Evolutionary conservation across 805 yeast species (phyloP), one percentile per base, ranked within the genome.

Genomic region (Candida koratica): DNA sequence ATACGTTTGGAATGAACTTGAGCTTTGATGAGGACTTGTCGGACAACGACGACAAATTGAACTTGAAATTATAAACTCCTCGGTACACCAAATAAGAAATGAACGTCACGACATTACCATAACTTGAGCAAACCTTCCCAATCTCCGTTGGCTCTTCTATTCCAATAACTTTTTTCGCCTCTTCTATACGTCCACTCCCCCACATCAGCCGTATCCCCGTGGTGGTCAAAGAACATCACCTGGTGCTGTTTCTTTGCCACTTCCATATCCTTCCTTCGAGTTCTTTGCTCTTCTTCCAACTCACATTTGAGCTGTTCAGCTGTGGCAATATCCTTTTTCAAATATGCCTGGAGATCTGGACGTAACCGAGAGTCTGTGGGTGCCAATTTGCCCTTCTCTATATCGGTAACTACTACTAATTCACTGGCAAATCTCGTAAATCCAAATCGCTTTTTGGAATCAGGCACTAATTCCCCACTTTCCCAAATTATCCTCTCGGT

Each of bases 291-390:
- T 50, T 82, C 85, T 54, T 93, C 98, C 13, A 89, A 63, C 24
- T 69, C 61, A 25, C 77, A 55, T 54, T 93, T 93, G 43, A 76
- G 45, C 1, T 44, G 48, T 54, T 90, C 97, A 0, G 97, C 96
- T 36, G 67, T 59, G 14, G 77, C 85, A 8, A 81, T 61, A 15
- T 77, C 64, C 2, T 88, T 93, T 12, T 71, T 54, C 52, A 86
- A 95, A 48, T 86, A 87, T 2, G 66, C 58, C 28, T 74, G 64
- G 52, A 87, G 77, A 56, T 93, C 98, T 0, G 97, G 97, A 52
- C 98, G 74, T 29, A 79, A 59, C 52, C 98, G 75, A 6, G 96
- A 84, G 56, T 93, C 98, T 0, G 93, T 85, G 3, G 89, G 89
- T 5, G 97, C 82, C 25, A 89, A 48, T 2, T 58, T 36, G 2